Evolutionary conservation across 495 filamentous ascomycete species (phyloP), one percentile per base, ranked within the genome.

Genomic region (Xylaria flabelliformis): DNA sequence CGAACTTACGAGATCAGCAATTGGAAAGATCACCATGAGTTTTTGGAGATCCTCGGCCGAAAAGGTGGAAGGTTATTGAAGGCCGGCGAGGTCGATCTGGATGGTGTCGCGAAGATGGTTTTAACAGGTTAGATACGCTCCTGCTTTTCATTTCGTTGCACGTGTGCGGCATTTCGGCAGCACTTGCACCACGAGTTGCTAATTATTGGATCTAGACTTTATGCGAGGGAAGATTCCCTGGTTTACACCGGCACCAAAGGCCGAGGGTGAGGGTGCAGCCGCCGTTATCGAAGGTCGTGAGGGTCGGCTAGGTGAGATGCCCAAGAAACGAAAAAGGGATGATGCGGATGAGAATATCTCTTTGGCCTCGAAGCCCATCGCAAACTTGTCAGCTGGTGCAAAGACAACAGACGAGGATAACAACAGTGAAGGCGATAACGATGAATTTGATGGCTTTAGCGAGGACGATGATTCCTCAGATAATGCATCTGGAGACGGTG

Each of bases 31-130:
- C 84, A 93, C 32, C 90, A 91, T 15, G 90, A 94, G 69, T 97
- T 98, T 77, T 86, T 98, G 3, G 94, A 97, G 71, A 81, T 94
- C 19, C 86, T 98, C 34, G 95, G 94, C 2, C 87, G 94, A 72
- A 98, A 98, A 80, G 89, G 92, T 67, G 96, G 96, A 10, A 85
- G 93, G 64, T 83, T 99, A 42, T 83, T 97, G 39, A 93, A 92
- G 77, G 95, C 92, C 70, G 96, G 96, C 12, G 96, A 98, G 80
- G 91, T 94, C 17, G 96, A 98, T 80, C 81, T 97, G 68, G 94
- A 97, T 77, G 94, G 93, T 74, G 94, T 97, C 51, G 95, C 95
- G 19, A 97, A 97, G 82, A 97, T 96, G 89, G 91, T 96, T 0
- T 82, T 97, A 72, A 95, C 95, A 41, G 68, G 68, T 70, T n/a